Conservation (phyloP, 1,284 basidiomycete genomes). For the Exobasidium cylindrosporum region DNA sequence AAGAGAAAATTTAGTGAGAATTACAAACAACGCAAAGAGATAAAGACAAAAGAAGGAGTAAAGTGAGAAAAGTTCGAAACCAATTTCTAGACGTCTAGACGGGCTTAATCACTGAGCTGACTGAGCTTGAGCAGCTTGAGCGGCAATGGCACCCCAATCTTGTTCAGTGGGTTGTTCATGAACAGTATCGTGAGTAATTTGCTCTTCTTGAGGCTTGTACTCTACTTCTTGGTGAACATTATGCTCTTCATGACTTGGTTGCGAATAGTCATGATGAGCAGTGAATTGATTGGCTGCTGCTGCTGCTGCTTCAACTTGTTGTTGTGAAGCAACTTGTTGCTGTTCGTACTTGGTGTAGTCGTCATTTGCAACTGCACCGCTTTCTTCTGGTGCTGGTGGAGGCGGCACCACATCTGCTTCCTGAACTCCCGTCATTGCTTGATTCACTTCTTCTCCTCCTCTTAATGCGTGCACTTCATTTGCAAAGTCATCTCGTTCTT, state of each 20-base stretch:
- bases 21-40: no score
- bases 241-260: not conserved
- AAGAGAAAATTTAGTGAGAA: no score
- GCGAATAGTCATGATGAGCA: not conserved
- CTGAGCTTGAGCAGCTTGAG: not conserved
- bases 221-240: not conserved
- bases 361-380: not conserved
- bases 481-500: conserved; percentile 2
- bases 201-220: not conserved
- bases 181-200: not conserved
- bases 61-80: no score
- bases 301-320: conserved; percentile 8
- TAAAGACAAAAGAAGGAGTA: no score
- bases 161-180: not conserved
- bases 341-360: conserved; percentile 3
- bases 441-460: conserved; percentile 16
- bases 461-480: conserved; percentile 16
- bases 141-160: not conserved
- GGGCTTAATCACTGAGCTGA: no score
- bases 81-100: no score
- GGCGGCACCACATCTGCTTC: not conserved
- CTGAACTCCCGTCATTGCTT: not conserved
- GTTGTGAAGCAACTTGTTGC: conserved; percentile 11
- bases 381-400: not conserved
- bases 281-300: not conserved